These are phyloP conservation scores for Emericellopsis cladophorae DNA, from an alignment of 2,329 filamentous ascomycete species.

Conservation along the genomic window DNA sequence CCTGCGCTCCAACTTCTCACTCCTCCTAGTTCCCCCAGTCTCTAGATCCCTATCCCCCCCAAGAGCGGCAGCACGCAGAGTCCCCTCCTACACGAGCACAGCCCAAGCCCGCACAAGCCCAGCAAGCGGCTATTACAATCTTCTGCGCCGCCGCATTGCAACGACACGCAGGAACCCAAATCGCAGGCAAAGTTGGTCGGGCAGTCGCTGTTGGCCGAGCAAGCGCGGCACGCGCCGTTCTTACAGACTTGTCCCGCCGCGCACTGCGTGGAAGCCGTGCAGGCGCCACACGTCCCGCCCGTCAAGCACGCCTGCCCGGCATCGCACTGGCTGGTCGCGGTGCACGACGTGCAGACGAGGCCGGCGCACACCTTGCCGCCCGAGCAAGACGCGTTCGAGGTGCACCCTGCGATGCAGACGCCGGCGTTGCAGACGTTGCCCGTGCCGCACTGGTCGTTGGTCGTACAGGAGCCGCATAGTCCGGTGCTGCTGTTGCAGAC, in stretches of 20 bases:
- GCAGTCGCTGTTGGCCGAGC: slow-evolving; percentile 2
- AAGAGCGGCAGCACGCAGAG: neutral
- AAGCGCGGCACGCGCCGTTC: slow-evolving; percentile 1
- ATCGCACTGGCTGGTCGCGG: slow-evolving; percentile 3
- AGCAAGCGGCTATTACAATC: neutral
- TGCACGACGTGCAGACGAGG: slow-evolving; percentile 3
- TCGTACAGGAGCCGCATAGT: slow-evolving; percentile 3
- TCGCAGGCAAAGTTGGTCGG: slow-evolving; percentile 1
- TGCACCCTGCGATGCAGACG: slow-evolving; percentile 5
- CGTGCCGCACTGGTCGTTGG: neutral
- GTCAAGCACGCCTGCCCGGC: neutral
- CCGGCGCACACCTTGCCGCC: slow-evolving; percentile 3
- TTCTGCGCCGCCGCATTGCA: neutral
- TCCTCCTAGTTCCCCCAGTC: too few relatives aligned
- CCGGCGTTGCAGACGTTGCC: slow-evolving; percentile 16
- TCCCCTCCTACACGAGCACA: neutral
- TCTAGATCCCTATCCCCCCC: too few relatives aligned
- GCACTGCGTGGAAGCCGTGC: slow-evolving; percentile 2
- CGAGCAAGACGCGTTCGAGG: too few relatives aligned
- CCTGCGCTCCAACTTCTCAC: too few relatives aligned
- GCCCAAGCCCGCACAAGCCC: neutral
- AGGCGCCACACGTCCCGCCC: neutral
- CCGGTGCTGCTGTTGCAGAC: slow-evolving; percentile 2
- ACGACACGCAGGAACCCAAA: neutral
- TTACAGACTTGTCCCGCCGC: slow-evolving; percentile 5